Evolutionary conservation across 1,284 basidiomycete species (phyloP), one percentile per base, ranked within the genome.

Genomic region (Heterobasidion occidentale): DNA sequence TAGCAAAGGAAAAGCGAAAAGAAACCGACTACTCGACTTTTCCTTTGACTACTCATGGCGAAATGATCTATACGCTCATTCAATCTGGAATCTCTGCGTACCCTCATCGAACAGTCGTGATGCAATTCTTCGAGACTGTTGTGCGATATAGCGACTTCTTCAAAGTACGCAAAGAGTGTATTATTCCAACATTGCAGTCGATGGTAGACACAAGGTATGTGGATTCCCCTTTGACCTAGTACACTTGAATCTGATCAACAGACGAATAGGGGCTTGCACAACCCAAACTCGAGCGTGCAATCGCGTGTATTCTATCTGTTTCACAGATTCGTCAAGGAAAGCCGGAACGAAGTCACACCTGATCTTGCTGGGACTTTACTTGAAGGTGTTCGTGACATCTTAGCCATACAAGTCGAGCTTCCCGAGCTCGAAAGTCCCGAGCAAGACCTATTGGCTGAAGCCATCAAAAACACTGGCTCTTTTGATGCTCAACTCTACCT

Each of bases 131-230:
- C 63, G 97, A 99, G 73, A 92, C 92, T 20, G 81, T 85, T 9
- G 85, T 93, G 14, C 84, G 98, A 56, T 99, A 99, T 69, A 83
- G 87, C 45, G 94, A 98, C 67, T 98, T 98, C 71, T 99, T 98
- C 83, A 94, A 92, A 70, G 84, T 94, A 38, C 86, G 92, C 60
- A 88, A 89, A 67, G 85, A 93, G 61, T 90, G 88, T 63, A 89
- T 98, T 60, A 77, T 90, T 65, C 88, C 91, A 33, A 84, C 92
- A 5, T 75, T 99, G 51, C 88, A 95, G 64, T 89, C 92, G 1
- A 94, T 99, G 78, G 80, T 99, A 34, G 94, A 92, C 65, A 64
- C 72, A 61, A 79, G 90, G 92, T 93, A 17, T 51, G 27, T 17
- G 9, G 9, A 49, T n/a, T 19, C 47, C 12, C 34, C 36, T 44